phyloP scores from a whole-genome alignment of 371 early-diverging fungal genomes.

The Mucor saturninus region DNA sequence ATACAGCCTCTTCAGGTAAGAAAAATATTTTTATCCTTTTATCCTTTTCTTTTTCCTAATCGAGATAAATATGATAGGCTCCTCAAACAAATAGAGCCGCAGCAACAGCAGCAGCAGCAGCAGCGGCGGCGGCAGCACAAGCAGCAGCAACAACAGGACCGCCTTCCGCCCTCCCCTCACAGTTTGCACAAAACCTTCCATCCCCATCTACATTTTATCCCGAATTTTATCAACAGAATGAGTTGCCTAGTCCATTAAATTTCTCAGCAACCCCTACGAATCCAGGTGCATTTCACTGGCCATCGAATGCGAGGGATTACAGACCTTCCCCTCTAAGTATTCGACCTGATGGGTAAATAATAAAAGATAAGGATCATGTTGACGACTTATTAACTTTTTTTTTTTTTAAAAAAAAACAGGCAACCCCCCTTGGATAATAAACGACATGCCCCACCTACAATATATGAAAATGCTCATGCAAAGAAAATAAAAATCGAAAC shows the following conservation, averaged over 20 bases:
- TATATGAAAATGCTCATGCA: conserved; percentile 11
- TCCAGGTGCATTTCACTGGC: conserved; percentile 67
- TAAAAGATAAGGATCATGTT: not conserved
- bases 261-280: conserved; percentile 61
- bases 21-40: not conserved
- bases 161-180: conserved; percentile 40
- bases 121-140: not conserved
- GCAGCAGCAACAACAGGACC: conserved; percentile 1
- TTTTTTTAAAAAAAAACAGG: not conserved
- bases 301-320: conserved; percentile 43
- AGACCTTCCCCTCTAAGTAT: conserved; percentile 32
- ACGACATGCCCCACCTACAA: conserved; percentile 3
- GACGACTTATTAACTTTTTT: not conserved
- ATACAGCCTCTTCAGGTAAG: not conserved
- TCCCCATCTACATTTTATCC: conserved; percentile 80
- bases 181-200: conserved; percentile 78
- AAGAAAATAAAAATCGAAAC: conserved; percentile 20
- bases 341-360: conserved; percentile 13
- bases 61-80: not conserved
- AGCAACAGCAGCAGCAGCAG: not conserved
- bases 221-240: conserved; percentile 71
- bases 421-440: not conserved
- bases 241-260: conserved; percentile 67
- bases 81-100: conserved; percentile 10
- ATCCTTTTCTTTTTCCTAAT: not conserved